phyloP scores from a whole-genome alignment of 331 rosid genomes.

The Quercus phellos region DNA sequence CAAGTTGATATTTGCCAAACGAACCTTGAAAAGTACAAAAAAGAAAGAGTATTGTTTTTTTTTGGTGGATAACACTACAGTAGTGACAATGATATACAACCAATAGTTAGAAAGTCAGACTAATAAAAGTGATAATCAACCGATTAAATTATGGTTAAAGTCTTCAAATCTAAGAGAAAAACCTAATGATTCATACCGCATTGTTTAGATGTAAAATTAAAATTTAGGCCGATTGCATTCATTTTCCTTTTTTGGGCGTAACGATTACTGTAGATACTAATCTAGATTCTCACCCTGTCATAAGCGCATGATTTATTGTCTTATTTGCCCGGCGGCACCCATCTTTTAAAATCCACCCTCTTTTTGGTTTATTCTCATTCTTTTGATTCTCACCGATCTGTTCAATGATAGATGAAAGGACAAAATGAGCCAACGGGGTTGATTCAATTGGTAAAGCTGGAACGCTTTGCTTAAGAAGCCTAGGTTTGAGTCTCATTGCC shows the following conservation, averaged over 20 bases:
- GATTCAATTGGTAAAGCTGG: no score
- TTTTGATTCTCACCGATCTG: no score
- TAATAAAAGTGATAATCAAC: background rate
- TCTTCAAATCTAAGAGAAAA: background rate
- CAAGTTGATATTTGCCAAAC: no score
- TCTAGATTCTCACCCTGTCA: conserved; percentile 15
- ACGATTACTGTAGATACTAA: background rate
- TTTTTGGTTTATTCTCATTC: no score
- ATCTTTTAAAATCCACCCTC: no score
- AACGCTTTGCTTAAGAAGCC: no score
- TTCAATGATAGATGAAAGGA: no score
- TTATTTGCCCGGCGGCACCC: no score
- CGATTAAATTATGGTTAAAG: conserved; percentile 9
- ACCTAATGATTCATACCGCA: background rate
- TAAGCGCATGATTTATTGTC: conserved; percentile 17
- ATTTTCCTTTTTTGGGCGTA: background rate
- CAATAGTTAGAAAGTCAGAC: conserved; percentile 36
- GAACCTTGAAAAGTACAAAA: no score
- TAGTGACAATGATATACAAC: conserved; percentile 34
- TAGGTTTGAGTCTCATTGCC: no score
- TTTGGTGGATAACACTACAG: conserved; percentile 15
- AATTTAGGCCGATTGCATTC: background rate
- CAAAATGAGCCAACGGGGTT: no score
- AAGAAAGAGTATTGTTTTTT: background rate
- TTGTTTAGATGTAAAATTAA: background rate